phyloP scores from a whole-genome alignment of 2,329 filamentous ascomycete genomes.

The Sporothrix humicola region DNA sequence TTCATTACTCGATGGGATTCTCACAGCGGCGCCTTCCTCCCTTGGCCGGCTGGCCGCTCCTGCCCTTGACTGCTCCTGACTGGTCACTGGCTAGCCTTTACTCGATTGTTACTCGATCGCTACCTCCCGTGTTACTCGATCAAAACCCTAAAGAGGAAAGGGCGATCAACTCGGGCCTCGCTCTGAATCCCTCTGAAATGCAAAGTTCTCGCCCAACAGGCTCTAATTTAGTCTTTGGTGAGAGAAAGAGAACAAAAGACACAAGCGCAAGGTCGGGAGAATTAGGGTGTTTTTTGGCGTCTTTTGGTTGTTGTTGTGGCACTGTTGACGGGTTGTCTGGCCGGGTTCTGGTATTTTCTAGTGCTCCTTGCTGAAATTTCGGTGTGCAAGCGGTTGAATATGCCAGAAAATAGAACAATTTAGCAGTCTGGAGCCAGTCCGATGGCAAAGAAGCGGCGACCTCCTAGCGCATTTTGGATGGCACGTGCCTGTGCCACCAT shows the following conservation, averaged over 20 bases:
- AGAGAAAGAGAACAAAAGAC: neutral
- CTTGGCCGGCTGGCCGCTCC: neutral
- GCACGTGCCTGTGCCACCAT: constrained; percentile 17
- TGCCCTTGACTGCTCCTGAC: neutral
- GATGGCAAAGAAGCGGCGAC: constrained; percentile 24
- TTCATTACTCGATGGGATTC: constrained; percentile 28
- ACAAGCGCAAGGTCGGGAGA: neutral
- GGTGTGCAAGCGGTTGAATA: constrained; percentile 11
- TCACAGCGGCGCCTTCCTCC: neutral
- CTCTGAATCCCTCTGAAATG: neutral
- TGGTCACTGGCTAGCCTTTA: constrained; percentile 30
- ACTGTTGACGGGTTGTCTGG: neutral
- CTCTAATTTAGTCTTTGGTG: neutral
- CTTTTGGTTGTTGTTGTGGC: neutral
- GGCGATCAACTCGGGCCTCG: neutral
- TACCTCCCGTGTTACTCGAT: constrained; percentile 50
- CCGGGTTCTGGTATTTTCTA: neutral
- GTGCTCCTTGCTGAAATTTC: constrained; percentile 6
- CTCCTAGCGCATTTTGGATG: constrained; percentile 24
- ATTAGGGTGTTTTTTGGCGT: neutral
- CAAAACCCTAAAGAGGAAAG: constrained; percentile 45
- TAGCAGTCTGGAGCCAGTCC: neutral
- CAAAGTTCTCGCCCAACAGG: neutral
- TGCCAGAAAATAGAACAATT: neutral
- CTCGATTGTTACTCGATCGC: constrained; percentile 51